These are phyloP conservation scores for Dactylellina sp. DNA, from an alignment of 2,329 filamentous ascomycete genomes.

Conservation along the genomic window DNA sequence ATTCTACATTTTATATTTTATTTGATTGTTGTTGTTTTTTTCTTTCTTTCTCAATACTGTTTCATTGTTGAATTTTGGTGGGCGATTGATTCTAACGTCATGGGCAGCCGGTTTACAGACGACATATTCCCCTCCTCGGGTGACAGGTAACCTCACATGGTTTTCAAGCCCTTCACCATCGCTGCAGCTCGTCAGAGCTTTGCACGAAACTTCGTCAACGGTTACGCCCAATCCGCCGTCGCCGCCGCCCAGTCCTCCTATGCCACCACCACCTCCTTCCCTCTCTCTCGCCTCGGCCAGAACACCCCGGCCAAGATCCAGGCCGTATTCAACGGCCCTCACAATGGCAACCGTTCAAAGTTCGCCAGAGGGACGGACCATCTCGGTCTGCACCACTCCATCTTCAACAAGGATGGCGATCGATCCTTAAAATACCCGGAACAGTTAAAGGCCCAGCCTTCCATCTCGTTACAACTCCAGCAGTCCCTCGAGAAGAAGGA, in stretches of 20 bases:
- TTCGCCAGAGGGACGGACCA: constrained; percentile 35
- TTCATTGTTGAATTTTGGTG: too few species aligned
- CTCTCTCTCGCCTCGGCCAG: constrained; percentile 72
- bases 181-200: constrained; percentile 96
- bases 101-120: constrained; percentile 41
- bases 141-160: constrained; percentile 60
- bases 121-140: constrained; percentile 38
- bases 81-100: constrained; percentile 4
- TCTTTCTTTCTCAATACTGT: too few species aligned
- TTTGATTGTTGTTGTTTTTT: not conserved
- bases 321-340: constrained; percentile 64
- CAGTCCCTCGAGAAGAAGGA: constrained; percentile 54
- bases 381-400: constrained; percentile 53
- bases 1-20: constrained; percentile 4
- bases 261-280: constrained; percentile 75
- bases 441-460: constrained; percentile 34
- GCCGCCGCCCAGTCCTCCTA: constrained; percentile 89
- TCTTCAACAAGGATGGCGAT: constrained; percentile 58
- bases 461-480: constrained; percentile 51
- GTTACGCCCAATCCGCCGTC: constrained; percentile 97
- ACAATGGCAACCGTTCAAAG: constrained; percentile 64
- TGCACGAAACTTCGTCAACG: constrained; percentile 95
- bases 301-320: constrained; percentile 69
- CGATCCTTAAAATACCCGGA: constrained; percentile 52
- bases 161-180: constrained; percentile 74